A percentile compares a stretch with the other conserved stretches of the same genome.
These are phyloP conservation scores for Trametes coccinea DNA, from an alignment of 768 basidiomycete genomes.

Conservation along the genomic window DNA sequence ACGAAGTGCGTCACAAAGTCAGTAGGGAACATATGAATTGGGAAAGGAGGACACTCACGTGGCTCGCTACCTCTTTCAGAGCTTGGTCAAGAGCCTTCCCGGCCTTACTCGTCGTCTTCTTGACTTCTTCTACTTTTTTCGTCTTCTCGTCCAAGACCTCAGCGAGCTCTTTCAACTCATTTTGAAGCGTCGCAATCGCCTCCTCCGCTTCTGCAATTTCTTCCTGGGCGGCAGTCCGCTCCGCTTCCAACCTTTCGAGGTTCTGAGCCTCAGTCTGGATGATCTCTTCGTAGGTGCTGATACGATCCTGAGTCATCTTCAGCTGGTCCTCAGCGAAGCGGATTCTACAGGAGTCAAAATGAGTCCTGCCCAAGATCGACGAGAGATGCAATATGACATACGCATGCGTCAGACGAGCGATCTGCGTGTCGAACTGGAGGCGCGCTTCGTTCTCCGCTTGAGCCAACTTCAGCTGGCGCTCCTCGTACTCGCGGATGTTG, in stretches of 20 bases:
- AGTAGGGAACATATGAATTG: background rate
- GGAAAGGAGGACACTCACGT: conserved; percentile 46
- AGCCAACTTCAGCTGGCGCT: conserved; percentile 83
- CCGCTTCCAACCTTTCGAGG: conserved; percentile 52
- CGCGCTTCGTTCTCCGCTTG: conserved; percentile 87
- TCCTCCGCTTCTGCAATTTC: conserved; percentile 63
- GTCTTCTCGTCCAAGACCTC: conserved; percentile 72
- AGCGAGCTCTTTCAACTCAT: conserved; percentile 60
- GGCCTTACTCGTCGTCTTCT: conserved; percentile 67
- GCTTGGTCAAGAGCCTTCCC: conserved; percentile 81
- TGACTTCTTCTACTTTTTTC: conserved; percentile 72
- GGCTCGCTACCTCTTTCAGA: conserved; percentile 84
- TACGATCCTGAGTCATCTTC: conserved; percentile 59
- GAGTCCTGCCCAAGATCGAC: background rate
- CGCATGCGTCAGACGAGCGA: conserved; percentile 85
- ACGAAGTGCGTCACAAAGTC: background rate
- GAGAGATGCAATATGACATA: conserved; percentile 38
- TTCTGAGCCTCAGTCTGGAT: conserved; percentile 54
- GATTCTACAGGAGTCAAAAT: conserved; percentile 45
- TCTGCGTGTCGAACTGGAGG: conserved; percentile 81
- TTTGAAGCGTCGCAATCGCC: conserved; percentile 54
- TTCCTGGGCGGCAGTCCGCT: conserved; percentile 52
- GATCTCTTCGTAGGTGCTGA: conserved; percentile 53
- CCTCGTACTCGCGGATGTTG: conserved; percentile 92
- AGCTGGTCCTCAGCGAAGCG: conserved; percentile 84